Base-by-base conservation (phyloP, 83 land plant species). In the Isoetes engelmannii region DNA sequence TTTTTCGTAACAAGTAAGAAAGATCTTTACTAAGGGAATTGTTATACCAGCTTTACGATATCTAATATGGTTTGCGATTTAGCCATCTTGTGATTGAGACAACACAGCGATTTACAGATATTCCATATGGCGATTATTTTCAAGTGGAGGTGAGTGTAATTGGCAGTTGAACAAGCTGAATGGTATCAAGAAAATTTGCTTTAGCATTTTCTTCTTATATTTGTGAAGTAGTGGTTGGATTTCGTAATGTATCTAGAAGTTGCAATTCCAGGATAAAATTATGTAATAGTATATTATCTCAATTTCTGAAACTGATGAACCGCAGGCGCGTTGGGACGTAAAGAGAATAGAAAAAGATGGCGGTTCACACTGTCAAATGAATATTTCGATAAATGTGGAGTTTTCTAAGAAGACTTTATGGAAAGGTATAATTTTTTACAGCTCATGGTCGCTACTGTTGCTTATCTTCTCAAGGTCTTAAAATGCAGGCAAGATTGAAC, bases 81-180 rank as follows among this genome's bases (percentile, higher is more conserved):
- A 92, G 98, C 70, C 89, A 83, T 73, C 72, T 93, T 77, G 79
- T 93, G 46, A 61, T 90, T 28, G 89, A 87, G 79, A 84, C 90
- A 42, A 81, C 90, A 8, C 92, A 93, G 68, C 88, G 90, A 51
- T 72, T 93, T 81, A 76, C 61, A 70, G 96, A 84, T 54, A 88
- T 87, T 44, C 96, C 98, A 20, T 93, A 86, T 83, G 87, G 74
- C 19, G 98, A 90, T 75, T 87, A 85, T 73, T 93, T 93, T 53
- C 63, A 72, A 46, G 98, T 93, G 53, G 79, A 93, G 98, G 98
- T 87, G 76, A 13, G 44, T 8, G 47, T 70, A 7, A 37, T 54
- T 69, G 5, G 37, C 19, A 45, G 6, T 5, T 63, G 44, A 60
- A 15, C 4, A 19, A 42, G 54, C 45, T 70, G 3, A 53, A 17